A percentile compares a stretch with the other conserved stretches of the same genome.
These are phyloP conservation scores for Akanthomyces uredinophilus DNA, from an alignment of 2,329 filamentous ascomycete genomes.

Conservation along the genomic window DNA sequence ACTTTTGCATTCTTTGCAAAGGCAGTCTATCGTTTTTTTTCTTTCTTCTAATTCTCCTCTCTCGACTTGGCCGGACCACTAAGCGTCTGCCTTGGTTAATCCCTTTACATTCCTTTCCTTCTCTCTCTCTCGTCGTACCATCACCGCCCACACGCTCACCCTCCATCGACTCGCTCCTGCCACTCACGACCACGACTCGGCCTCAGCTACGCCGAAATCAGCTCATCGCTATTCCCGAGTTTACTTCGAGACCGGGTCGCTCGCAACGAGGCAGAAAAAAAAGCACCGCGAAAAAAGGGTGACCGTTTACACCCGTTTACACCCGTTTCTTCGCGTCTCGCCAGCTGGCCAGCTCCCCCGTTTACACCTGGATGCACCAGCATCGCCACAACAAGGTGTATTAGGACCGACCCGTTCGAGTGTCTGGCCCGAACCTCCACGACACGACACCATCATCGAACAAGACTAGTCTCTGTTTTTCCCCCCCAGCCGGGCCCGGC, in stretches of 20 bases:
- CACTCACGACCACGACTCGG: neutral
- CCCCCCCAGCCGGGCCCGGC: neutral
- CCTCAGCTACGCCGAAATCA: neutral
- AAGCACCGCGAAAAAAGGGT: neutral
- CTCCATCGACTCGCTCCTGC: neutral
- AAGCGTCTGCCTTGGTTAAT: neutral
- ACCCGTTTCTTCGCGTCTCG: neutral
- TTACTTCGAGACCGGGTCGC: neutral
- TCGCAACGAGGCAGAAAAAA: neutral
- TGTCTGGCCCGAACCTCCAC: neutral
- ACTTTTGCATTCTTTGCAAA: conserved; percentile 10
- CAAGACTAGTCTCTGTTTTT: neutral
- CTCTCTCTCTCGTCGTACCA: neutral
- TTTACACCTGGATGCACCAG: neutral
- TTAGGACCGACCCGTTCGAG: neutral
- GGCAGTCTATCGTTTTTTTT: neutral
- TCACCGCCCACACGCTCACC: neutral
- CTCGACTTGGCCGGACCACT: neutral
- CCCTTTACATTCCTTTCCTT: conserved; percentile 1
- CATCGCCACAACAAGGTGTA: neutral
- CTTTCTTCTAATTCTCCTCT: neutral
- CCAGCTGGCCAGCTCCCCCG: neutral
- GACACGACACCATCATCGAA: neutral
- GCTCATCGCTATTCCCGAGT: neutral
- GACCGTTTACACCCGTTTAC: neutral